phyloP scores from a whole-genome alignment of 306 rosid genomes.

The Cucumis cinereus region DNA sequence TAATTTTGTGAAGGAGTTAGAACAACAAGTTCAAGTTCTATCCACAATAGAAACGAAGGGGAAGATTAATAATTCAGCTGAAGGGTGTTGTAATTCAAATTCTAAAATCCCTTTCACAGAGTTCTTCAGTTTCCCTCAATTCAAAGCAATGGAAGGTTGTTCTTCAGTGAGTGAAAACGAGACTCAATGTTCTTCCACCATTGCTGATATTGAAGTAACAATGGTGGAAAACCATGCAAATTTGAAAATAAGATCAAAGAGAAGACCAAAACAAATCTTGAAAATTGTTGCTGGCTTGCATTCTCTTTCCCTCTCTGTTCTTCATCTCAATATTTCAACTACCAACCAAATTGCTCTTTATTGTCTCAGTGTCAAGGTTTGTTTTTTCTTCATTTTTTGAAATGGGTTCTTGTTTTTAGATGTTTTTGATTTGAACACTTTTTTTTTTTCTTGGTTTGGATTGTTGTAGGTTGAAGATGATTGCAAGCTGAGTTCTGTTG shows the following conservation, averaged over 20 bases:
- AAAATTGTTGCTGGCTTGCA: constrained; percentile 64
- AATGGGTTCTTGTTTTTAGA: background rate
- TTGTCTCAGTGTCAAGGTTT: constrained; percentile 70
- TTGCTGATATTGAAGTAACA: constrained; percentile 79
- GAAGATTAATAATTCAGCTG: background rate
- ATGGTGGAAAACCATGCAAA: constrained; percentile 94
- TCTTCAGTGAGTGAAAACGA: constrained; percentile 1
- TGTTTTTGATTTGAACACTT: background rate
- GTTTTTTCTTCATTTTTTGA: background rate
- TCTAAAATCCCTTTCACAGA: constrained; percentile 54
- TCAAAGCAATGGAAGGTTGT: constrained; percentile 25
- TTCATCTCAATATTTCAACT: constrained; percentile 77
- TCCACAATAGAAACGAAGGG: constrained; percentile 8
- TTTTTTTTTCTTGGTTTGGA: background rate
- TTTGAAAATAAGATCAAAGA: constrained; percentile 61
- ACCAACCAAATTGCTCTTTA: constrained; percentile 46
- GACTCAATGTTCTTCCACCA: background rate
- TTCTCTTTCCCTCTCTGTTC: constrained; percentile 50
- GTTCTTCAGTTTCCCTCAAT: constrained; percentile 83
- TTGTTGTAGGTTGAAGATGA: constrained; percentile 68
- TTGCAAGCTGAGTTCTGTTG: constrained; percentile 70
- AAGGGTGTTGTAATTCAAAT: background rate
- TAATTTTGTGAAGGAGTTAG: constrained; percentile 83
- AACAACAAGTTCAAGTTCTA: constrained; percentile 59
- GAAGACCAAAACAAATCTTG: constrained; percentile 56